Percentiles rank a stretch among this genome's conserved stretches.
Conservation (phyloP, 768 basidiomycete genomes). For the Naganishia friedmannii region DNA sequence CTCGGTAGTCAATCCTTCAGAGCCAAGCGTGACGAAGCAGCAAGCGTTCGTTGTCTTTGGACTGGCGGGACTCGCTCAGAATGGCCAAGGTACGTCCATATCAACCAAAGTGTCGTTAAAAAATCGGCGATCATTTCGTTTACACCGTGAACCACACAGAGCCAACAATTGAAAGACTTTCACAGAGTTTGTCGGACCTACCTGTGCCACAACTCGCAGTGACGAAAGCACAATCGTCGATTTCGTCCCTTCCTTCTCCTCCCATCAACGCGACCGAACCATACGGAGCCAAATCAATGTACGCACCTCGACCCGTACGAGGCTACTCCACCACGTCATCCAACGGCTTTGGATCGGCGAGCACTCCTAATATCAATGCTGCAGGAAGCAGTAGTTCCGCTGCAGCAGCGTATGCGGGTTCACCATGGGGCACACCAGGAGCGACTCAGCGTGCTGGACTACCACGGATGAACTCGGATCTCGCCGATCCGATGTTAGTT, state of each 20-base stretch:
- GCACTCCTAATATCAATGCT: conserved; percentile 11
- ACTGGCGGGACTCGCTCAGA: conserved; percentile 78
- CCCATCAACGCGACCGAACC: conserved; percentile 19
- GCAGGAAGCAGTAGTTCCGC: conserved; percentile 1
- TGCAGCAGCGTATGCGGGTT: conserved; percentile 7
- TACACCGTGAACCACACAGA: not conserved
- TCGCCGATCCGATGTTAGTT: not conserved
- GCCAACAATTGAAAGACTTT: conserved; percentile 20
- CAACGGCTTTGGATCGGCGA: conserved; percentile 24
- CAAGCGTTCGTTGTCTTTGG: conserved; percentile 91
- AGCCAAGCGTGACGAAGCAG: conserved; percentile 69
- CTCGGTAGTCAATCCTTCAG: conserved; percentile 71
- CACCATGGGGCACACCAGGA: conserved; percentile 17
- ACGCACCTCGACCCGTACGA: conserved; percentile 13
- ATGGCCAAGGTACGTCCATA: conserved; percentile 61
- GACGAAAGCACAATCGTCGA: not conserved
- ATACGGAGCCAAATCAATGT: conserved; percentile 5
- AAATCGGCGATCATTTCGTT: not conserved
- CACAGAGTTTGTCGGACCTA: not conserved
- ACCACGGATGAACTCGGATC: conserved; percentile 12
- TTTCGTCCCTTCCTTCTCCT: not conserved
- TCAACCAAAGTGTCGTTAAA: not conserved
- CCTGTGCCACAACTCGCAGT: conserved; percentile 19
- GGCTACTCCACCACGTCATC: conserved; percentile 26
- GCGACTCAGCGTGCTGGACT: conserved; percentile 5